Evolutionary conservation across 2,329 filamentous ascomycete species (phyloP), one percentile per base, ranked within the genome.

Genomic region (Lasiodiplodia gonubiensis): DNA sequence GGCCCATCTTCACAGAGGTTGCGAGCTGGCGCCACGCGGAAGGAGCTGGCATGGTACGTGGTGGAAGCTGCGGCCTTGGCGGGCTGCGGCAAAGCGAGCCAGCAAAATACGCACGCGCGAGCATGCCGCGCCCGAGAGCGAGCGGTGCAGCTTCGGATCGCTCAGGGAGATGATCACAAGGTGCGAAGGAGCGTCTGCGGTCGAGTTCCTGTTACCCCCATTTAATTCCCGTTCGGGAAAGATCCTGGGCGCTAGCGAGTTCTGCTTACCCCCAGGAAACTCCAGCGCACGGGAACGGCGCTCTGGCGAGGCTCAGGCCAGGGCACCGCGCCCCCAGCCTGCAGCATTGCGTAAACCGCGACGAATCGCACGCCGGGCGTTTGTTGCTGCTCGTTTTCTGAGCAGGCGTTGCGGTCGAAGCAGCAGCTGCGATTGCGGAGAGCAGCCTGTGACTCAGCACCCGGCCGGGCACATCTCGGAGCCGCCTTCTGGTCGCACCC

Each of bases 141-240:
- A 25, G 33, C 33, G 54, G 30, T 39, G 60, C 46, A 49, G 49
- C 30, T 10, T 7, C 49, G 14, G 25, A 25, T 10, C 16, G 21
- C 14, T 14, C 21, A 39, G 23, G 53, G 37, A 21, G 37, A 35
- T 67, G 65, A 67, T 67, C 65, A 67, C 65, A 61, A 61, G 65
- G 55, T 67, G 54, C 65, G 48, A 60, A 57, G 48, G 53, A 21
- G 52, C 64, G 57, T 46, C 48, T 49, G 52, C 46, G 23, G 12
- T 37, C n/a, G 64, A 66, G 33, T 66, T 66, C 64, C 54, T 55
- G 27, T 66, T 66, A 66, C 64, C 64, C 64, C 64, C 64, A 66
- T 55, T 37, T 59, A 66, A 66, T 59, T 66, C 64, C 64, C 64
- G 25, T 59, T 59, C 27, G 23, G 64, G 64, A 35, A 66, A 66